Evolutionary conservation across 768 basidiomycete species (phyloP).

Genomic region (Macrolepiota dolichaula): DNA sequence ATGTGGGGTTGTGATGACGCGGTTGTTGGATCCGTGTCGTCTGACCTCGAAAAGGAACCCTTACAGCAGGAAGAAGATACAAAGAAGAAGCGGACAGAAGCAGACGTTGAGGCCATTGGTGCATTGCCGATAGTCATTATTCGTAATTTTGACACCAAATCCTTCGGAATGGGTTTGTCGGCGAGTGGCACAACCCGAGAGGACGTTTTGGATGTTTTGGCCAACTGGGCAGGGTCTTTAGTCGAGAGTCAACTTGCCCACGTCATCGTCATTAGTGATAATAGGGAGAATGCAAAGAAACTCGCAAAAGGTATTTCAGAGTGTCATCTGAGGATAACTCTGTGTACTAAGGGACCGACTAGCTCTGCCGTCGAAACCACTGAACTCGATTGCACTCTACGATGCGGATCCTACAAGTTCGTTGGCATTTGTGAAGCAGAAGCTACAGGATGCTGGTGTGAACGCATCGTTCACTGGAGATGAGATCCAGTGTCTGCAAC

Average conservation of each 20-base stretch:
- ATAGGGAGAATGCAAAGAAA: constrained; percentile 82
- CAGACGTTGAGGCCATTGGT: constrained; percentile 49
- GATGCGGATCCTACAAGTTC: constrained; percentile 86
- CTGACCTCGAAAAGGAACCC: not conserved
- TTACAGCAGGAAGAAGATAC: constrained; percentile 5
- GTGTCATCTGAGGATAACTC: not conserved
- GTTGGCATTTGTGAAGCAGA: constrained; percentile 76
- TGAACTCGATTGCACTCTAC: constrained; percentile 72
- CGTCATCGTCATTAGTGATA: constrained; percentile 88
- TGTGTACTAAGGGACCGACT: not conserved
- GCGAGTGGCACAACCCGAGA: constrained; percentile 45
- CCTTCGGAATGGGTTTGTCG: constrained; percentile 15
- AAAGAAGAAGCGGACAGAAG: constrained; percentile 14
- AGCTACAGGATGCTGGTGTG: constrained; percentile 58
- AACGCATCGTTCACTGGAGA: constrained; percentile 50
- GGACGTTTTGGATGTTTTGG: constrained; percentile 69
- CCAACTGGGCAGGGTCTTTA: constrained; percentile 82
- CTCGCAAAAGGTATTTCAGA: constrained; percentile 64
- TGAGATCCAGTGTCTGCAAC: constrained; percentile 58
- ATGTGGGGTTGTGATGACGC: constrained; percentile 30
- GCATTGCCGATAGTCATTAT: constrained; percentile 85
- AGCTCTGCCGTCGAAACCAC: constrained; percentile 85
- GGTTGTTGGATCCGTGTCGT: not conserved
- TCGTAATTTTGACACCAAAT: constrained; percentile 67
- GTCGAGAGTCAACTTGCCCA: constrained; percentile 87